Evolutionary conservation across 306 rosid species (phyloP).

Genomic region (Herpetospermum pedunculosum): DNA sequence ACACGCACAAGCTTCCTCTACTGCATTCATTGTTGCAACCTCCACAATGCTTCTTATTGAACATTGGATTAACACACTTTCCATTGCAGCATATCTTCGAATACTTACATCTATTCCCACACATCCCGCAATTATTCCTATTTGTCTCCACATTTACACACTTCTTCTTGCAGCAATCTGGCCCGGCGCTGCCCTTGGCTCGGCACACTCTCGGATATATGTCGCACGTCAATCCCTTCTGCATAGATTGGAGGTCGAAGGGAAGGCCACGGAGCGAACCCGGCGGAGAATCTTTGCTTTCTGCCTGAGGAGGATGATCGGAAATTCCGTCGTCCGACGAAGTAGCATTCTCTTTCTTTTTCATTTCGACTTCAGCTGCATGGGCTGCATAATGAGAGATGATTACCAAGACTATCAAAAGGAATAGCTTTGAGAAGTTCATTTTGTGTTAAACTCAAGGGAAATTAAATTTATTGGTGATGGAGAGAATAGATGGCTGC

Average conservation of each 20-base stretch:
- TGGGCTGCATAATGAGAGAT: neutral
- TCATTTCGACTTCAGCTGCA: neutral
- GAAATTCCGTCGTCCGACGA: neutral
- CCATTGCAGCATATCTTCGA: slow-evolving; percentile 34
- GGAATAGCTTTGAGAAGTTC: neutral
- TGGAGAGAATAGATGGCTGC: neutral
- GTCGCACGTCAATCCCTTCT: slow-evolving; percentile 12
- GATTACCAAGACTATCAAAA: neutral
- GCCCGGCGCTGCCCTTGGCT: slow-evolving; percentile 19
- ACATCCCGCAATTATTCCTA: slow-evolving; percentile 29
- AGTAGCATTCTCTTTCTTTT: neutral
- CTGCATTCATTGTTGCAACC: slow-evolving; percentile 34
- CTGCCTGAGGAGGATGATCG: neutral
- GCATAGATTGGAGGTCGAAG: neutral
- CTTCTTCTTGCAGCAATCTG: slow-evolving; percentile 32
- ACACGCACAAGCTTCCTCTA: slow-evolving; percentile 29
- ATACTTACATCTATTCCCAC: slow-evolving; percentile 32
- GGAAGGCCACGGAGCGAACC: neutral
- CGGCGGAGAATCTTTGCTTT: neutral
- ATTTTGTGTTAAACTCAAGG: neutral
- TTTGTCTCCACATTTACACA: slow-evolving; percentile 27
- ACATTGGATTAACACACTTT: slow-evolving; percentile 26
- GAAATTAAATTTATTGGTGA: neutral
- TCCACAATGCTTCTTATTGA: slow-evolving; percentile 29
- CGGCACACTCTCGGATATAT: slow-evolving; percentile 29